Conservation (phyloP, 2,329 filamentous ascomycete genomes). For the Hymenoscyphus albidus region DNA sequence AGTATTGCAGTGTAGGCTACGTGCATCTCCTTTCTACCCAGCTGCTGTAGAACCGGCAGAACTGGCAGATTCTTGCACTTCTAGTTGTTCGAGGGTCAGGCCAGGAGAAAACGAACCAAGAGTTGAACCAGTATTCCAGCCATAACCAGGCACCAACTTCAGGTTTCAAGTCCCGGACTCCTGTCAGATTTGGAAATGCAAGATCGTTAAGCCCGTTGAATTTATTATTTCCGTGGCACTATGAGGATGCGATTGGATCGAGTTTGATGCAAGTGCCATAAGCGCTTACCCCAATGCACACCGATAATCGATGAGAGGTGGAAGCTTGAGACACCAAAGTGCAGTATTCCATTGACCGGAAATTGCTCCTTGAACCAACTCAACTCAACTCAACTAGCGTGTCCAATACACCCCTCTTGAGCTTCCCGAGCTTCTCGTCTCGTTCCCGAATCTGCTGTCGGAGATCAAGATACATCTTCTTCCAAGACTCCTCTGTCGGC, state of each 20-base stretch:
- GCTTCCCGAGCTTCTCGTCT: constrained; percentile 48
- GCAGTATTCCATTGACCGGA: not conserved
- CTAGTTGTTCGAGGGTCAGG: too few species aligned
- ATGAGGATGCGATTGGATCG: not conserved
- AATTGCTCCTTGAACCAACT: not conserved
- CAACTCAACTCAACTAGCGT: constrained; percentile 23
- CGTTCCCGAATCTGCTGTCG: constrained; percentile 56
- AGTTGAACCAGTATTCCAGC: too few species aligned
- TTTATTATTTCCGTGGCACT: not conserved
- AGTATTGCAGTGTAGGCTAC: not conserved
- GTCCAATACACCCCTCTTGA: constrained; percentile 44
- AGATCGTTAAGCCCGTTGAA: too few species aligned
- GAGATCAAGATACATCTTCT: constrained; percentile 52
- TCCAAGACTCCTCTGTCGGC: constrained; percentile 41
- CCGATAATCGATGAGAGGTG: not conserved
- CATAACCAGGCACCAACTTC: too few species aligned
- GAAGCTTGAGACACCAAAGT: not conserved
- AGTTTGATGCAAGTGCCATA: not conserved
- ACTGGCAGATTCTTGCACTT: too few species aligned
- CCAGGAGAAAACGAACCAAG: too few species aligned
- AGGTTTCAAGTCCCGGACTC: too few species aligned
- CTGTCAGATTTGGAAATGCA: not conserved
- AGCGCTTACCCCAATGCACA: not conserved
- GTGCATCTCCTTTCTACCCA: not conserved
- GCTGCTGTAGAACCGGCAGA: not conserved